Evolutionary conservation across 1,284 basidiomycete genomes (phyloP), one percentile per base, ranked within the genome.

Genomic region (Cutaneotrichosporon mucoides): DNA sequence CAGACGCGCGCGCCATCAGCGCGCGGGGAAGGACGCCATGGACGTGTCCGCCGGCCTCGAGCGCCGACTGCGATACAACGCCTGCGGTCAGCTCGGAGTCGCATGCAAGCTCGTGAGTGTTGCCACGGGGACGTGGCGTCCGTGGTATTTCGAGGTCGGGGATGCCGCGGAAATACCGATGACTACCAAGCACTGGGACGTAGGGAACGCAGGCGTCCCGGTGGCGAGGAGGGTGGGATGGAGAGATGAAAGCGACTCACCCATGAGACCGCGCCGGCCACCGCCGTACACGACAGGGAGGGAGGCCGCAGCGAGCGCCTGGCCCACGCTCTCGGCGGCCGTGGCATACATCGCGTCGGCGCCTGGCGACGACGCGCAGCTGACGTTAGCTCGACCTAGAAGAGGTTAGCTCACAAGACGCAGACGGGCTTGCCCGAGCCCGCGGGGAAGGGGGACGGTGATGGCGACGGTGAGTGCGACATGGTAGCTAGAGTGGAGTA

Each of bases 261-360:
- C 92, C 92, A 96, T 96, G 65, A 94, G 82, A 0, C 92, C 92
- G 37, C 82, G 81, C 10, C 83, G 82, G 0, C 91, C 92, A 13
- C 92, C 93, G 5, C 92, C 92, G 73, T 96, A 96, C 1, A 96
- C 84, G 34, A 96, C 81, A 4, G 86, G 83, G 11, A 86, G 81
- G 5, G 82, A 79, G n/a, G 83, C 77, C 34, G 76, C 76, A 2
- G 86, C 90, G 33, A 95, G 80, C 0, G 90, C 88, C 52, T 79
- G 76, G 43, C 90, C 93, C 11, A 96, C 73, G 34, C 89, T 88
- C 86, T 73, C 58, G 3, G 91, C 89, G n/a, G 90, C 88, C 11
- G 81, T 75, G 16, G 81, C 77, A 73, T 84, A 91, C 8, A 86
- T 84, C 11, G 81, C 76, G 46, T 83, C 78, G 24, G 79, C 83